Evolutionary conservation across 1,139 yeast species (phyloP).

Genomic region (Hansenula sp.): DNA sequence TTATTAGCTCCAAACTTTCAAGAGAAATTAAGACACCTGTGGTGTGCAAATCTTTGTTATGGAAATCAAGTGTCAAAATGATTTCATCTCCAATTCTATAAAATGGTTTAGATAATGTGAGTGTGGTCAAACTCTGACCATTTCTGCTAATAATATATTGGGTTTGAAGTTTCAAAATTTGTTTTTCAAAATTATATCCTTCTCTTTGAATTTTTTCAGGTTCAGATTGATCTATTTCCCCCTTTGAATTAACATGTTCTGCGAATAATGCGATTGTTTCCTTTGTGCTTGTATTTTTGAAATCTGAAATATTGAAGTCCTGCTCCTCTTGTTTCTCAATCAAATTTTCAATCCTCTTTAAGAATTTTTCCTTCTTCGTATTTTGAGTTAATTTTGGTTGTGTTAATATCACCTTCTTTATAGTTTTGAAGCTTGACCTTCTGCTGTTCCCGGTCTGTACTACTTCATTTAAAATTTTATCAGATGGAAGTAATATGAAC

Average conservation of each 20-base stretch:
- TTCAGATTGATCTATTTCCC: constrained; percentile 2
- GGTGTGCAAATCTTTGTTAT: constrained; percentile 11
- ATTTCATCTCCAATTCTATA: constrained; percentile 50
- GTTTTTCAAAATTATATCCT: constrained; percentile 19
- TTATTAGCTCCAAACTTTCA: constrained; percentile 29
- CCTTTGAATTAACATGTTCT: constrained; percentile 5
- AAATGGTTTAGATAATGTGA: constrained; percentile 37
- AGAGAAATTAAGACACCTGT: constrained; percentile 29
- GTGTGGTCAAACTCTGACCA: constrained; percentile 27
- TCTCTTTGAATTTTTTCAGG: constrained; percentile 9
- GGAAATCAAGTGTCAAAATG: constrained; percentile 32
- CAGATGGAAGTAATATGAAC: constrained; percentile 17
- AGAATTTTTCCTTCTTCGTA: constrained; percentile 13
- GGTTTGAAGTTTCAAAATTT: constrained; percentile 27
- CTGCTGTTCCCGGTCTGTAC: constrained; percentile 8
- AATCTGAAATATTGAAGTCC: constrained; percentile 9
- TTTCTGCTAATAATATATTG: constrained; percentile 31
- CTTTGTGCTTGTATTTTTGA: constrained; percentile 11
- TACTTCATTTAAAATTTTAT: constrained; percentile 14
- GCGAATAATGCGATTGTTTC: constrained; percentile 16
- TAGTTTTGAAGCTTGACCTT: constrained; percentile 18
- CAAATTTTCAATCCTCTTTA: constrained; percentile 12
- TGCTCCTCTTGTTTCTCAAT: constrained; percentile 7
- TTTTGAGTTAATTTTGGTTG: constrained; percentile 5
- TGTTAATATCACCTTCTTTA: constrained; percentile 6